Percentiles rank a stretch among this genome's conserved stretches.
phyloP scores from a whole-genome alignment of 306 rosid genomes.

The Rubus parviflorus region DNA sequence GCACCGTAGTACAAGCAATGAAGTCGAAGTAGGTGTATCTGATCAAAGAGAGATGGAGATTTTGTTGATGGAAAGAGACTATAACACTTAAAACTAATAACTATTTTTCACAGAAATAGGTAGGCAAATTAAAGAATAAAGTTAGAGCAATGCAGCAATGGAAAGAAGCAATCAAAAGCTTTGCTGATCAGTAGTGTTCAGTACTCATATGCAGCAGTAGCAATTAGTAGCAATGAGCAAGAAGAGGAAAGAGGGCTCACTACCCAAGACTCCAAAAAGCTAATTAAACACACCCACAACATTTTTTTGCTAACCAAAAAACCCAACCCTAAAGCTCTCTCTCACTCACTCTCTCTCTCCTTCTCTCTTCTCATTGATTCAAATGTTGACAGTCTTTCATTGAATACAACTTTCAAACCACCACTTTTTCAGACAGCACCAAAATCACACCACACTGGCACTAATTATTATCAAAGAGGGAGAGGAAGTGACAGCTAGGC shows the following conservation, averaged over 20 bases:
- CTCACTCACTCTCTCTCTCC: slow-evolving; percentile 16
- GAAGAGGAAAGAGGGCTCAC: slow-evolving; percentile 41
- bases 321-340: slow-evolving; percentile 34
- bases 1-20: slow-evolving; percentile 1
- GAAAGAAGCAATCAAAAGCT: slow-evolving; percentile 4
- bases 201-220: background rate
- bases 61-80: background rate
- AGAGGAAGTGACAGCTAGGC: slow-evolving; percentile 16
- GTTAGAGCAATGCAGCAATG: slow-evolving; percentile 12
- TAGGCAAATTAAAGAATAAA: slow-evolving; percentile 49
- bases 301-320: slow-evolving; percentile 19
- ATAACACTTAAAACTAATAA: background rate
- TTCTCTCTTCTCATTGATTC: slow-evolving; percentile 24
- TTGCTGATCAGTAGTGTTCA: background rate
- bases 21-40: background rate
- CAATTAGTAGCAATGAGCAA: slow-evolving; percentile 37
- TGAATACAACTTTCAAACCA: slow-evolving; percentile 63
- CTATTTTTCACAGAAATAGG: slow-evolving; percentile 30
- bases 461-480: slow-evolving; percentile 47
- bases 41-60: background rate
- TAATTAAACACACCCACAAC: slow-evolving; percentile 5
- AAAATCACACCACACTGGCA: slow-evolving; percentile 57
- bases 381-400: slow-evolving; percentile 60
- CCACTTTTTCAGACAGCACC: slow-evolving; percentile 80
- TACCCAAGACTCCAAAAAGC: slow-evolving; percentile 46